Base-by-base conservation (phyloP, 1,139 yeast genomes). In the Blastobotrys ciferrii region DNA sequence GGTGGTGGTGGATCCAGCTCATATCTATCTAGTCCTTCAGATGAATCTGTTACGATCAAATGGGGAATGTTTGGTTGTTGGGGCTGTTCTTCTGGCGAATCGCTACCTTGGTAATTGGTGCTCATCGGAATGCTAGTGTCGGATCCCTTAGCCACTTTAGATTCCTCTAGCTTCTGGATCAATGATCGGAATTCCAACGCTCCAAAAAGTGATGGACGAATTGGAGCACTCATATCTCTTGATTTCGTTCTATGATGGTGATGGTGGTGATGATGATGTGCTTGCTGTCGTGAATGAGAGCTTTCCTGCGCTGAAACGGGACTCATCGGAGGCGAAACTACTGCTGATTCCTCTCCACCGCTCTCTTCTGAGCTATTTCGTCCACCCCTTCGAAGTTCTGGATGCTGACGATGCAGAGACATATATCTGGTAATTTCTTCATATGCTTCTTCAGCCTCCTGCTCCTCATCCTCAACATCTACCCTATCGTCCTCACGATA, bases 151-250 rank as follows among this genome's bases (percentile, higher is more conserved):
- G 40, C 11, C n/a, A n/a, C 28, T 19, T 52, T 49, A 11, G 55
- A 43, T 23, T 47, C 47, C 12, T 47, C 50, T 19, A 53, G 56
- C 47, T 51, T 53, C 47, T 48, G 63, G 54, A 55, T 56, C 28
- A 54, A 60, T 32, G 58, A 65, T 31, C 67, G 68, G 47, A 70
- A 64, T 45, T 72, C 77, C 20, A 75, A 58, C 1, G 79, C 78
- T 36, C 71, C 66, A 37, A 72, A 61, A 7, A 75, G 56, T 0
- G 78, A 74, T 1, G 78, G 76, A 47, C 78, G 56, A 13, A 73
- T 63, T 3, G 70, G 59, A 1, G 63, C 19, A 4, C 25, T 36
- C 18, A 28, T 36, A 51, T 7, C 40, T n/a, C 40, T 18, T 19
- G 40, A 36, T 12, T 23, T 19, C 28, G 35, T 15, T 1, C 18